Evolutionary conservation across 2,329 filamentous ascomycete species (phyloP).

Genomic region (Escovopsis sp.): DNA sequence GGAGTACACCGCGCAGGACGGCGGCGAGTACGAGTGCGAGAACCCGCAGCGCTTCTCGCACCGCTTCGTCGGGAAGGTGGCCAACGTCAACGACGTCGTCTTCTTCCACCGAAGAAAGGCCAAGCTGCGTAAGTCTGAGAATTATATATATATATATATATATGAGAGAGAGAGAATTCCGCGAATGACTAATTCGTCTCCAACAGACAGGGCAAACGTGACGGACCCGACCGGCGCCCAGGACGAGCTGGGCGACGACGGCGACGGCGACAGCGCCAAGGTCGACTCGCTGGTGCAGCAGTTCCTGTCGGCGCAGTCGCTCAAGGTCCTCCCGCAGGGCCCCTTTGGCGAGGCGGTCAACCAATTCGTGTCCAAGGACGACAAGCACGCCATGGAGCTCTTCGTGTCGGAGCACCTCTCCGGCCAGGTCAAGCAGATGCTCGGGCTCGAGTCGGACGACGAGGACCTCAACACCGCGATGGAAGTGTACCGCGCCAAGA

Average conservation of each 20-base stretch:
- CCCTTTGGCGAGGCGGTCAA: constrained; percentile 85
- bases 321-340: constrained; percentile 86
- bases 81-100: constrained; percentile 87
- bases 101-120: constrained; percentile 85
- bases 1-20: constrained; percentile 74
- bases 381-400: constrained; percentile 78
- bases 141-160: too few relatives aligned
- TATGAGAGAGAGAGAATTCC: too few relatives aligned
- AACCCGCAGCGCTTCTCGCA: constrained; percentile 96
- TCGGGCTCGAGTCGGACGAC: constrained; percentile 50
- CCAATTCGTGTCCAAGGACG: constrained; percentile 88
- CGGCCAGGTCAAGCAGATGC: constrained; percentile 54
- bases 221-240: constrained; percentile 49
- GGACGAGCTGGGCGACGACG: constrained; percentile 31
- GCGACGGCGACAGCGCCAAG: constrained; percentile 52
- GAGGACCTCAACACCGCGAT: constrained; percentile 57
- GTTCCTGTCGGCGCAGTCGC: constrained; percentile 70
- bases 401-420: constrained; percentile 61
- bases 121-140: constrained; percentile 17
- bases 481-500: constrained; percentile 52
- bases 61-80: constrained; percentile 76
- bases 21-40: constrained; percentile 76
- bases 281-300: constrained; percentile 82
- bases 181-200: too few relatives aligned
- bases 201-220: constrained; percentile 17